phyloP scores from a whole-genome alignment of 2,329 filamentous ascomycete genomes.

The Cercospora berteroae region DNA sequence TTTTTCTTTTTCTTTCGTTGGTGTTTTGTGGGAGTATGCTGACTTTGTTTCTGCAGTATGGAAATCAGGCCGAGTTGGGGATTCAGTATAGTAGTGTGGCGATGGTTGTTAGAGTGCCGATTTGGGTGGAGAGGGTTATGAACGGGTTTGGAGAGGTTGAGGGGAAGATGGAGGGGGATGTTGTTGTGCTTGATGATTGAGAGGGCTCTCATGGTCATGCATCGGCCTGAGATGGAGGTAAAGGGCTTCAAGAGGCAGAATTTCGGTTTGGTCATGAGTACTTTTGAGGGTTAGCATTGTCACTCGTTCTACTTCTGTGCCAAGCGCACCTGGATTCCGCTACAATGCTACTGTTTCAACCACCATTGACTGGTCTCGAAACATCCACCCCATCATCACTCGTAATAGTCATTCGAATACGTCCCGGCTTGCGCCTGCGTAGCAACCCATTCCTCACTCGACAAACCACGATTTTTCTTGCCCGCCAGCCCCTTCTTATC shows the following conservation, averaged over 20 bases:
- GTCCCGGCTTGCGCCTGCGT: constrained; percentile 48
- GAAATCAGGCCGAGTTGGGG: background rate
- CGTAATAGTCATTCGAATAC: constrained; percentile 39
- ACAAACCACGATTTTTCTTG: constrained; percentile 46
- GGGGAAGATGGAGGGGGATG: background rate
- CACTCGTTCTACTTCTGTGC: too few species aligned
- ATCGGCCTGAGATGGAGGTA: too few species aligned
- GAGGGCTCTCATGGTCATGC: background rate
- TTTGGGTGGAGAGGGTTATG: background rate
- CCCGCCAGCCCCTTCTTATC: constrained; percentile 43
- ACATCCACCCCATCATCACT: constrained; percentile 22
- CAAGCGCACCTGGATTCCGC: too few species aligned
- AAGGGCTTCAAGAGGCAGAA: too few species aligned
- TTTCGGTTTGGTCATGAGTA: too few species aligned
- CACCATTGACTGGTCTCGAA: too few species aligned
- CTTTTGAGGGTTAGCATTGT: too few species aligned
- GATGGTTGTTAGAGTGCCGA: background rate
- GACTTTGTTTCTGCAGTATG: background rate
- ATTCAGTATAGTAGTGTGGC: background rate
- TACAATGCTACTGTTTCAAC: too few species aligned
- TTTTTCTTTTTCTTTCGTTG: too few species aligned
- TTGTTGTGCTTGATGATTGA: background rate
- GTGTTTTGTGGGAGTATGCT: too few species aligned
- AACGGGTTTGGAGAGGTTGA: background rate
- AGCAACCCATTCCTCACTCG: constrained; percentile 51